Evolutionary conservation across 768 basidiomycete genomes (phyloP).

Genomic region (Pholiota molesta): DNA sequence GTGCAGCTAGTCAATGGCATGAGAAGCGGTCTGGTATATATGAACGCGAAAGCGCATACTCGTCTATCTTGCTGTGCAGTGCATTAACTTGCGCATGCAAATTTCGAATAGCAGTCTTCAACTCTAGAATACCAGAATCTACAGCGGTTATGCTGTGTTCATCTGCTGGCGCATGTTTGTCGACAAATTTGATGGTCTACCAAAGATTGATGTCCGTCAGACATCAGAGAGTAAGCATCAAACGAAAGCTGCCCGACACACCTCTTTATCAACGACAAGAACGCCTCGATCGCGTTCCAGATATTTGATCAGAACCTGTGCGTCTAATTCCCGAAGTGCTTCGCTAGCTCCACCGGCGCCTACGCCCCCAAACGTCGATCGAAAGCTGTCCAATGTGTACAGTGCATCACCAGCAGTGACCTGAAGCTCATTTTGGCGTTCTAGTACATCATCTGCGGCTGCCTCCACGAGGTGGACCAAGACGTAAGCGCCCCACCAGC

Average conservation of each 20-base stretch:
- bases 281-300: constrained; percentile 74
- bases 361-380: constrained; percentile 54
- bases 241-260: constrained; percentile 31
- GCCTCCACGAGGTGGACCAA: constrained; percentile 63
- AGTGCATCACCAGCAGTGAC: constrained; percentile 60
- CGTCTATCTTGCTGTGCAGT: constrained; percentile 70
- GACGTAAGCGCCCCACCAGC: constrained; percentile 75
- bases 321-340: constrained; percentile 60
- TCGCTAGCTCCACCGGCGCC: constrained; percentile 33
- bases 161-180: constrained; percentile 34
- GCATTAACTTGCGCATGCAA: constrained; percentile 70
- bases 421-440: constrained; percentile 42
- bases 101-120: constrained; percentile 70
- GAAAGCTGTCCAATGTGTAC: constrained; percentile 65
- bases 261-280: constrained; percentile 69
- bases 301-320: constrained; percentile 72
- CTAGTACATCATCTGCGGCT: constrained; percentile 61
- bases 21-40: background rate
- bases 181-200: constrained; percentile 84
- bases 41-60: constrained; percentile 47
- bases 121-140: constrained; percentile 80
- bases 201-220: background rate
- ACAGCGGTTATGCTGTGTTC: constrained; percentile 68
- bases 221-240: background rate
- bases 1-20: constrained; percentile 53